Conservation (phyloP, 371 early-diverging fungal genomes). For the Amoeboradix gromovi region DNA sequence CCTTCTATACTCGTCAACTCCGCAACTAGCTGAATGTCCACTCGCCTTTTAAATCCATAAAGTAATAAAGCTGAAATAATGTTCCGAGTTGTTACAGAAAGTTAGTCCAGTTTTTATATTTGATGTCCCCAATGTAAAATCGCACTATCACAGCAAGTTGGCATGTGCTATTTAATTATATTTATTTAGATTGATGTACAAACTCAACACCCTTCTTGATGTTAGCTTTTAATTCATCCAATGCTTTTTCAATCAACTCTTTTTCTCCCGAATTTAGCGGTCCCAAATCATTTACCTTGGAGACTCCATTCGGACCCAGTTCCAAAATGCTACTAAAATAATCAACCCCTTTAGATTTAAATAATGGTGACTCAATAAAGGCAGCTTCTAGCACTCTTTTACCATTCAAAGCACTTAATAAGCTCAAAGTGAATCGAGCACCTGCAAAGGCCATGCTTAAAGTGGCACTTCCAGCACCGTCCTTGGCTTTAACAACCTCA, state of each 20-base stretch:
- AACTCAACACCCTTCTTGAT: constrained; percentile 16
- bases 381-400: constrained; percentile 30
- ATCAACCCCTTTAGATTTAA: constrained; percentile 37
- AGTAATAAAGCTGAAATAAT: no score
- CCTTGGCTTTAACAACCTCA: constrained; percentile 97
- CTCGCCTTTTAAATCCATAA: no score
- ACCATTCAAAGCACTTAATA: constrained; percentile 43
- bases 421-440: constrained; percentile 11
- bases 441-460: constrained; percentile 92
- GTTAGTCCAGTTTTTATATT: no score
- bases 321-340: constrained; percentile 88
- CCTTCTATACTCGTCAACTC: no score
- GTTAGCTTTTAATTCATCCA: constrained; percentile 77
- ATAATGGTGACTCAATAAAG: constrained; percentile 55
- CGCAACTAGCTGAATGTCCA: no score
- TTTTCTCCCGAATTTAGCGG: constrained; percentile 59
- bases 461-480: constrained; percentile 69
- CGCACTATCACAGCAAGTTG: no score
- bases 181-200: not conserved
- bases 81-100: no score
- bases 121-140: no score
- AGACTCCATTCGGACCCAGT: constrained; percentile 29
- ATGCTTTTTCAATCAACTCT: constrained; percentile 48
- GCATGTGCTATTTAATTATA: not conserved
- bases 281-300: constrained; percentile 61